Percentiles rank a stretch among this genome's conserved stretches.
These are phyloP conservation scores for Balakata baccata DNA, from an alignment of 345 rosid genomes.

Conservation along the genomic window DNA sequence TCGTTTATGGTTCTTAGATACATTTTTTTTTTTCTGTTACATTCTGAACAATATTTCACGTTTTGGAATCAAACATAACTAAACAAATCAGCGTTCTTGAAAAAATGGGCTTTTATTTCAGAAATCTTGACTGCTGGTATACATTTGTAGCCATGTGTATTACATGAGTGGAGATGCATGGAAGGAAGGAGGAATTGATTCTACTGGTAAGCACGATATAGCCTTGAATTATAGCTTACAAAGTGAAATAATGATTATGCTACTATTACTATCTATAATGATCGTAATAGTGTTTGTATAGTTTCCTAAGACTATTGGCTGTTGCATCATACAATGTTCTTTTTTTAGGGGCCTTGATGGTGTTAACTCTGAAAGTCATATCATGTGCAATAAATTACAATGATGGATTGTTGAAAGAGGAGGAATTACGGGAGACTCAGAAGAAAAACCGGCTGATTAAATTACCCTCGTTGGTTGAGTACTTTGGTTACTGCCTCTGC, in stretches of 20 bases:
- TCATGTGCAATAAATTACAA: constrained; percentile 87
- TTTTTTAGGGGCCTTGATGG: constrained; percentile 87
- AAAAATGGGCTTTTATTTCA: constrained; percentile 16
- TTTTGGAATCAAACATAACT: neutral
- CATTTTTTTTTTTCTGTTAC: neutral
- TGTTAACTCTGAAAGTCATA: constrained; percentile 85
- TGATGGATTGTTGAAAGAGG: constrained; percentile 77
- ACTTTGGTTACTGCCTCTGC: constrained; percentile 83
- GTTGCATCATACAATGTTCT: neutral
- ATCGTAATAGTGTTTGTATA: neutral
- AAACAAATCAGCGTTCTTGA: neutral
- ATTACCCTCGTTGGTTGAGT: constrained; percentile 79
- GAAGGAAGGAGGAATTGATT: constrained; percentile 99
- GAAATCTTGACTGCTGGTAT: constrained; percentile 35
- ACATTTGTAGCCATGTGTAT: constrained; percentile 70
- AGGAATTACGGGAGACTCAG: constrained; percentile 71
- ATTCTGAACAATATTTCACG: neutral
- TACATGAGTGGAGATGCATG: constrained; percentile 99
- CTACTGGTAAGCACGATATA: constrained; percentile 62
- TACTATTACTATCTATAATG: neutral
- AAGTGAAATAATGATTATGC: neutral
- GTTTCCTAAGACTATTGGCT: neutral
- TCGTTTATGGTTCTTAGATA: neutral
- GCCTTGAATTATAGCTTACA: neutral
- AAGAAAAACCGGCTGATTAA: constrained; percentile 66